Base-by-base conservation (phyloP, 768 basidiomycete genomes). In the Brasilioporus rufonigricans region DNA sequence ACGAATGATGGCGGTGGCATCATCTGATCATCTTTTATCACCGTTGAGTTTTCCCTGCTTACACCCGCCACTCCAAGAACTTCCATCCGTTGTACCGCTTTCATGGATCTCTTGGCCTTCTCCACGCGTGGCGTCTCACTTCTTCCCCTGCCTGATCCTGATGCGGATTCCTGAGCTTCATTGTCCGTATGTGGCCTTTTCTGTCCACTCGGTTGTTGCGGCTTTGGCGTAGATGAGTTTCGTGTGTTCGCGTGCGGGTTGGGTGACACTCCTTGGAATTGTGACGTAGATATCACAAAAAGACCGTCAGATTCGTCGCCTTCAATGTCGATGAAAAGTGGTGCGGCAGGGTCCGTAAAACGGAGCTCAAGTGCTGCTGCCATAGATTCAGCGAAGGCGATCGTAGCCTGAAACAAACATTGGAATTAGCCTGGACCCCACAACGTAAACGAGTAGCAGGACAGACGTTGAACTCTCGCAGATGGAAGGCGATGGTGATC, bases 201-300 rank as follows among this genome's bases (percentile, higher is more conserved):
- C 43, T 56, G 65, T 21, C 58, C 48, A 19, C 46, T 59, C 0
- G 39, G 16, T 44, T 48, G 55, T 26, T 60, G 59, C 40, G 58
- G 47, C 11, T 48, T 50, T 1, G 60, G 64, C n/a, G 66, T 62
- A 21, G 64, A 55, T 13, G 64, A 60, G 14, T 7, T 44, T 11
- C 64, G 53, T 18, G 56, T 10, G 43, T 52, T 58, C 38, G 50
- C n/a, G 16, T 50, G 58, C 33, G 55, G 41, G 54, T 67, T 29
- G 59, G 66, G 35, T 38, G 59, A 52, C 14, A 54, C 31, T 36
- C 65, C 78, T 23, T 78, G 80, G 27, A 80, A 75, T 53, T 84
- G 81, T 64, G 81, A 89, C 9, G 91, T 90, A 8, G 91, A 89
- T 56, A 93, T 85, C 24, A 90, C 86, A 64, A 91, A 91, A 31